These are phyloP conservation scores for Eucalyptus sp. DNA, from an alignment of 345 rosid genomes.

Conservation along the genomic window DNA sequence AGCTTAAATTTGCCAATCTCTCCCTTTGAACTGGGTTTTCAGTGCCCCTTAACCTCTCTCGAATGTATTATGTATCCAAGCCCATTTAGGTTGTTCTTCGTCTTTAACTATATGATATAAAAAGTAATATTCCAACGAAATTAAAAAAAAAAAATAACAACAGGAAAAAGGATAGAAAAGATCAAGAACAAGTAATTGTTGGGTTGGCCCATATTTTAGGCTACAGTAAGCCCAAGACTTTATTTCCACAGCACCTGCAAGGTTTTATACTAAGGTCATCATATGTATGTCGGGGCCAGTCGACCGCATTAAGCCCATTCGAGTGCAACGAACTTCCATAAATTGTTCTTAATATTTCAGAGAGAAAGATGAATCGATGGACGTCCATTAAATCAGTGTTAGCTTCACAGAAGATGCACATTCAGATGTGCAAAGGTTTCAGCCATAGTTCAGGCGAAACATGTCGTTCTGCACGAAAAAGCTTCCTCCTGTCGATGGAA, in stretches of 20 bases:
- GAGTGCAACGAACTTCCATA: not conserved
- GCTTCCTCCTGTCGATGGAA: conserved; percentile 38
- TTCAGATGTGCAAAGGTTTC: not conserved
- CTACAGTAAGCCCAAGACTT: not conserved
- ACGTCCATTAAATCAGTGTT: not conserved
- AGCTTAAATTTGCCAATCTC: not conserved
- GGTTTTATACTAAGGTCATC: not conserved
- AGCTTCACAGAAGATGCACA: not conserved
- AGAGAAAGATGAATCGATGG: not conserved
- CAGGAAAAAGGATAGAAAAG: not conserved
- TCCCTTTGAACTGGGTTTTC: not conserved
- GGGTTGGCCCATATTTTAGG: not conserved
- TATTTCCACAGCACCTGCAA: not conserved
- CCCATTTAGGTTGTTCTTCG: not conserved
- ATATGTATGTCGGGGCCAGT: not conserved
- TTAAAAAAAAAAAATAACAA: not conserved
- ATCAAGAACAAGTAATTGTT: not conserved
- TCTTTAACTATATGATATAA: not conserved
- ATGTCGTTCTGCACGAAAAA: conserved; percentile 79
- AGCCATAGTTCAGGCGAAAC: conserved; percentile 73
- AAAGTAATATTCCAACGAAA: not conserved
- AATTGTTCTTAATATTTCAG: not conserved
- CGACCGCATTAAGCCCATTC: not conserved
- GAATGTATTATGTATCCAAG: not conserved
- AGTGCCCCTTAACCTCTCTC: not conserved